These are phyloP conservation scores for Uronychia binucleata DNA, from an alignment of 73 alveolate genomes.

Conservation along the genomic window DNA sequence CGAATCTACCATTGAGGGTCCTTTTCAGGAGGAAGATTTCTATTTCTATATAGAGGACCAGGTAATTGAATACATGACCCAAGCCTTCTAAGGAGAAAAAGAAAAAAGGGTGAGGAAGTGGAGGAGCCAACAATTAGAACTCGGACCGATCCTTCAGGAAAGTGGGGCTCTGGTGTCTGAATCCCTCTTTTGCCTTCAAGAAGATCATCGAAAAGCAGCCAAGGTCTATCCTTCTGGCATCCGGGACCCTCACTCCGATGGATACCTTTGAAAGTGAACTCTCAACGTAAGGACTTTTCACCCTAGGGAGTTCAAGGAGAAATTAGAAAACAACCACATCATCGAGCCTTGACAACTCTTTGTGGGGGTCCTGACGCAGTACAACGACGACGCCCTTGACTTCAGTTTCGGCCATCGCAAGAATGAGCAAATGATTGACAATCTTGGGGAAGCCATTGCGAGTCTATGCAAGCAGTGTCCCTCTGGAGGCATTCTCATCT, in stretches of 20 bases:
- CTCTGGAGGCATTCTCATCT: conserved; percentile 83
- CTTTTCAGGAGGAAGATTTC: conserved; percentile 35
- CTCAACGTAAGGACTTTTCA: conserved; percentile 14
- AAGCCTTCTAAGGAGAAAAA: background rate
- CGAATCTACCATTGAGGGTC: background rate
- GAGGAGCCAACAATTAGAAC: background rate
- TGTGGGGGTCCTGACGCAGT: conserved; percentile 65
- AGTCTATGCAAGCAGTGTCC: conserved; percentile 76
- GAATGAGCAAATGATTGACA: conserved; percentile 63
- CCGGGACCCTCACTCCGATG: conserved; percentile 89
- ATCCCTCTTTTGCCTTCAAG: conserved; percentile 80
- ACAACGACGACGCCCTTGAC: conserved; percentile 21
- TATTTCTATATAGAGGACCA: conserved; percentile 54
- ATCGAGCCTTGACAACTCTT: conserved; percentile 70
- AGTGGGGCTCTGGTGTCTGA: conserved; percentile 78
- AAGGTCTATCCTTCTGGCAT: conserved; percentile 64
- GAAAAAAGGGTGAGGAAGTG: background rate
- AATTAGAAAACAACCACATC: conserved; percentile 78
- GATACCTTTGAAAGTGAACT: conserved; percentile 77
- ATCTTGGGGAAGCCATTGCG: conserved; percentile 74
- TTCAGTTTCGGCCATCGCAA: conserved; percentile 78
- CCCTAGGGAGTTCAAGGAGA: conserved; percentile 37
- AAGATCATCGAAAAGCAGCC: conserved; percentile 75
- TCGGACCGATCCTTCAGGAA: conserved; percentile 42
- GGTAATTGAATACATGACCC: background rate